Percentiles rank a stretch among this genome's conserved stretches.
phyloP scores from a whole-genome alignment of 768 basidiomycete species.

The Chalciporus piperatus region DNA sequence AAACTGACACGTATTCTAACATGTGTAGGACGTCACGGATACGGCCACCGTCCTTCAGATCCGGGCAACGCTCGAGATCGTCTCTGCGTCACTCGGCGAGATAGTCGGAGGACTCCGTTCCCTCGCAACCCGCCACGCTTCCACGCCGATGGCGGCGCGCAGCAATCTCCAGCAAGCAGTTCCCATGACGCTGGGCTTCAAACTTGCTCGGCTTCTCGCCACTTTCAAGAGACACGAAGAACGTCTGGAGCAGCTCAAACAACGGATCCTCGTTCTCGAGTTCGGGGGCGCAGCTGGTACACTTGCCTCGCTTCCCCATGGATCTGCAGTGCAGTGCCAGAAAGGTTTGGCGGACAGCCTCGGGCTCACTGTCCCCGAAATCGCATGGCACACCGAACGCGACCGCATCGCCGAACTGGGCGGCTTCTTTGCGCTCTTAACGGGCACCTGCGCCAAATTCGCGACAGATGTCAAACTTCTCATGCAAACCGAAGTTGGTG shows the following conservation, averaged over 20 bases:
- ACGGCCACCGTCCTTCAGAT: constrained; percentile 45
- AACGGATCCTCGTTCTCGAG: constrained; percentile 39
- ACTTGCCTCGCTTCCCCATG: constrained; percentile 41
- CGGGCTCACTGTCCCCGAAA: constrained; percentile 23
- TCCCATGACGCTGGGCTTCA: constrained; percentile 47
- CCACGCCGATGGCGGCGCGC: constrained; percentile 44
- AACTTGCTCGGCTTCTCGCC: constrained; percentile 42
- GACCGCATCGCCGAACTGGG: constrained; percentile 44
- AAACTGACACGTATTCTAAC: background rate
- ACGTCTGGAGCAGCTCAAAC: constrained; percentile 36
- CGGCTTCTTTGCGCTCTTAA: constrained; percentile 42
- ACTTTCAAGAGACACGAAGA: constrained; percentile 41
- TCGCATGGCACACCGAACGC: constrained; percentile 41
- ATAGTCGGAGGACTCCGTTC: constrained; percentile 30
- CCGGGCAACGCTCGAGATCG: constrained; percentile 36
- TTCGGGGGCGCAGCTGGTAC: constrained; percentile 48
- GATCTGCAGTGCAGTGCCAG: constrained; percentile 29
- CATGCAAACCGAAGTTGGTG: constrained; percentile 47
- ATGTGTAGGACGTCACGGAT: constrained; percentile 45
- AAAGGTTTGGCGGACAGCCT: constrained; percentile 17
- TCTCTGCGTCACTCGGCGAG: constrained; percentile 26
- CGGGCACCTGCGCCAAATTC: constrained; percentile 46
- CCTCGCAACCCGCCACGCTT: constrained; percentile 31
- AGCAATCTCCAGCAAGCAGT: constrained; percentile 50
- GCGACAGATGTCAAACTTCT: constrained; percentile 44